phyloP scores from a whole-genome alignment of 2,329 filamentous ascomycete species.

The Aspergillus floridensis region DNA sequence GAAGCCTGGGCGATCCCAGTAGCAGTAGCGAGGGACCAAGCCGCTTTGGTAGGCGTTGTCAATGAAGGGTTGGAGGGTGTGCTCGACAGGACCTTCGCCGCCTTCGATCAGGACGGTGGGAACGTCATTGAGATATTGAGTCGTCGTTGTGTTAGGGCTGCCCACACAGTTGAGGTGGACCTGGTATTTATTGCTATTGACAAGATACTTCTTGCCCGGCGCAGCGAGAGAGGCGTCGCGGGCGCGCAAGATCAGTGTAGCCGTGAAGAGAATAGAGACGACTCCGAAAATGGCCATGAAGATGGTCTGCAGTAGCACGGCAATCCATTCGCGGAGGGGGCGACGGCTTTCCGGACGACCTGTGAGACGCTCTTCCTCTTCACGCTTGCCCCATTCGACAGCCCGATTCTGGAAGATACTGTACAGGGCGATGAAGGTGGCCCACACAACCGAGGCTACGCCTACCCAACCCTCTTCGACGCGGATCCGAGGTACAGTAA shows the following conservation, averaged over 20 bases:
- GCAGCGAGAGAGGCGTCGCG: constrained; percentile 72
- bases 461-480: constrained; percentile 89
- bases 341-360: constrained; percentile 83
- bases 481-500: constrained; percentile 70
- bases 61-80: constrained; percentile 76
- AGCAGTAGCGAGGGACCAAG: constrained; percentile 86
- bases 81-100: constrained; percentile 74
- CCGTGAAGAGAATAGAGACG: constrained; percentile 71
- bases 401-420: constrained; percentile 74
- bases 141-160: constrained; percentile 57
- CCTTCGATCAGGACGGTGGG: constrained; percentile 85
- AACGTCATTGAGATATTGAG: constrained; percentile 45
- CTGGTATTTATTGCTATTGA: constrained; percentile 80
- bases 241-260: constrained; percentile 74
- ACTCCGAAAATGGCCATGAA: constrained; percentile 67
- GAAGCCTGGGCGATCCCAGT: constrained; percentile 87
- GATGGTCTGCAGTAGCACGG: constrained; percentile 71
- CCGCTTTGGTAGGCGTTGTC: constrained; percentile 73
- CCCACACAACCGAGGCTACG: constrained; percentile 81
- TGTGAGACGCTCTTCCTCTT: constrained; percentile 90
- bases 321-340: constrained; percentile 78
- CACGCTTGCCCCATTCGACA: constrained; percentile 85
- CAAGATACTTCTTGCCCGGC: constrained; percentile 72
- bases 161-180: constrained; percentile 84
- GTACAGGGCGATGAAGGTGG: constrained; percentile 74